Evolutionary conservation across 2,329 filamentous ascomycete genomes (phyloP).

Genomic region (Ambrosiella cleistominuta): DNA sequence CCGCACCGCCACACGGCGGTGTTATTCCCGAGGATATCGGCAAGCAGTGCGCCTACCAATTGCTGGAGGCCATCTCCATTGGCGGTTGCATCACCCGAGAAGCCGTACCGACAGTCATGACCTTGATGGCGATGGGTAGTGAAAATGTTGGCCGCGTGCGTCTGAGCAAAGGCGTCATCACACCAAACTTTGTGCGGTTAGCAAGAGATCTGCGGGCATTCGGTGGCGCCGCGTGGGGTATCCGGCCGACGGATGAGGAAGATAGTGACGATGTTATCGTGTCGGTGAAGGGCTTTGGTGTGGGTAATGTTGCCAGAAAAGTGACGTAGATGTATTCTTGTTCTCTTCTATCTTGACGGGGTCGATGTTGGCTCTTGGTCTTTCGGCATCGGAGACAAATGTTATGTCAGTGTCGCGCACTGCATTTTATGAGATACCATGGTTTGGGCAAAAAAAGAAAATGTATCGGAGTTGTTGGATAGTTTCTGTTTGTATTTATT

Average conservation of each 20-base stretch:
- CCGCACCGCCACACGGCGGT: conserved; percentile 58
- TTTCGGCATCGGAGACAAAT: not conserved
- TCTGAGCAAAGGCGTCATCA: conserved; percentile 64
- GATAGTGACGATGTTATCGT: conserved; percentile 61
- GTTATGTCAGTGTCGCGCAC: not conserved
- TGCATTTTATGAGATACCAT: conserved; percentile 11
- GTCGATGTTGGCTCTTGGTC: not conserved
- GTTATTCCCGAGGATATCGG: conserved; percentile 81
- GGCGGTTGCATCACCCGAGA: conserved; percentile 66
- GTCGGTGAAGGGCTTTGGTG: conserved; percentile 79
- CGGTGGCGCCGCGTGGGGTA: conserved; percentile 77
- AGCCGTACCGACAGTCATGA: conserved; percentile 58
- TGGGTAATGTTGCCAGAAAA: conserved; percentile 90
- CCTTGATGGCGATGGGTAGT: conserved; percentile 92
- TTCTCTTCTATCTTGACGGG: conserved; percentile 1
- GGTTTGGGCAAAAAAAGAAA: conserved; percentile 12
- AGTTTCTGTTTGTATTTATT: conserved; percentile 8
- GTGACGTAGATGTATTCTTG: conserved; percentile 36
- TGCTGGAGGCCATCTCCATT: conserved; percentile 64
- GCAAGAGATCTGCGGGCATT: conserved; percentile 78
- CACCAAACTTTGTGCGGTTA: conserved; percentile 61
- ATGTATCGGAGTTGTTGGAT: conserved; percentile 12
- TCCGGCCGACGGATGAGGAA: conserved; percentile 54
- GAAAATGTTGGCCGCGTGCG: conserved; percentile 84
- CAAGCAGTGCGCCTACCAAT: conserved; percentile 69